Base-by-base conservation (phyloP, 192 early-diverging fungal genomes). In the Dissophora globulifera region DNA sequence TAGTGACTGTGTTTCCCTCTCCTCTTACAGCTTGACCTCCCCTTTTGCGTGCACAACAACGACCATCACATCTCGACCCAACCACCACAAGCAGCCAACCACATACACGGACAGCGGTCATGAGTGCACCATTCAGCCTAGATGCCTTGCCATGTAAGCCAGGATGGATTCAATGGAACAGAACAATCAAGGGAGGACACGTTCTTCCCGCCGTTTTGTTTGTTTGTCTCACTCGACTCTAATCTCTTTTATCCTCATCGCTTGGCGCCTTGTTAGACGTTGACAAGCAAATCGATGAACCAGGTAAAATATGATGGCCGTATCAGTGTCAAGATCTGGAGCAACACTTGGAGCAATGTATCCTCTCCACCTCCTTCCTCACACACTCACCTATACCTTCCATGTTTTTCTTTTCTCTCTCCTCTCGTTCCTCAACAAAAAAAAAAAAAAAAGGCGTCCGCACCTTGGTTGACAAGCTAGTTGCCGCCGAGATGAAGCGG, bases 401-500 rank as follows among this genome's bases (percentile, higher is more conserved):
- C 35, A 38, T 50, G 23, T 41, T 30, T 2, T 40, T 22, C 22
- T 27, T 51, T 47, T 20, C 7, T 40, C 45, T 58, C 17, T 4
- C 16, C 20, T n/a, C n/a, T n/a, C n/a, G n/a, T n/a, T n/a, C n/a
- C n/a, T n/a, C n/a, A n/a, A n/a, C n/a, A n/a, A n/a, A n/a, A n/a
- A n/a, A n/a, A n/a, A n/a, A n/a, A n/a, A n/a, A n/a, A n/a, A n/a
- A n/a, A 85, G 84, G 79, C 49, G 80, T 82, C 62, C 80, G 80
- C 22, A 62, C 64, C 22, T 50, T 79, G 31, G 83, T 87, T 26
- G 83, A 87, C 59, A 79, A 83, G 35, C 51, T 87, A 54, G 78
- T 87, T 60, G 83, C 83, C 42, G 68, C 82, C 45, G 86, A 87
- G 68, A 82, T 87, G 82, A 79, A 80, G 60, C 79, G 71, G 27